These are phyloP conservation scores for Blastocystis sp. DNA, from an alignment of 352 stramenopile species.

Conservation along the genomic window DNA sequence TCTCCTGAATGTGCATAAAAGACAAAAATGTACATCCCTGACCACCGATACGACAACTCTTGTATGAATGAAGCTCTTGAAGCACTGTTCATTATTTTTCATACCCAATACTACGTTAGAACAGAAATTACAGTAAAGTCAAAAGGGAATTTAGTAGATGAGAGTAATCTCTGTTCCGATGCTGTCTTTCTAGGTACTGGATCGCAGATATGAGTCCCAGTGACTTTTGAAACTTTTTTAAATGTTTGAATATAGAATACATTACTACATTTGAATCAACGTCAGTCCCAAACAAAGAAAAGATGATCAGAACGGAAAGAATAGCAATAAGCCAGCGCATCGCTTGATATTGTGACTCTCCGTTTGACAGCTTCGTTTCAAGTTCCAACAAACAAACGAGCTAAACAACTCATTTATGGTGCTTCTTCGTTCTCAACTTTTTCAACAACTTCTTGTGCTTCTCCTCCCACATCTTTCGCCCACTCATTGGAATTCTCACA, in stretches of 20 bases:
- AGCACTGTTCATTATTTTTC: not conserved
- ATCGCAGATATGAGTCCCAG: too few species aligned
- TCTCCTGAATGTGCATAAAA: not conserved
- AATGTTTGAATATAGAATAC: too few species aligned
- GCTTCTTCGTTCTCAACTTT: not conserved
- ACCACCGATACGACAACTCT: not conserved
- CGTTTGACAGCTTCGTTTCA: too few species aligned
- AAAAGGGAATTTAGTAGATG: not conserved
- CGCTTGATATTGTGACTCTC: too few species aligned
- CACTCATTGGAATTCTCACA: constrained; percentile 77
- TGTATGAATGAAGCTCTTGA: not conserved
- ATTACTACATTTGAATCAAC: too few species aligned
- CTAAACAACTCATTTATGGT: constrained; percentile 1
- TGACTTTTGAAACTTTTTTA: too few species aligned
- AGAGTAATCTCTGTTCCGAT: too few species aligned
- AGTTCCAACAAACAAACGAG: not conserved
- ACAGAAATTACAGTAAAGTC: constrained; percentile 6
- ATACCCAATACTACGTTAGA: not conserved
- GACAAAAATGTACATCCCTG: not conserved
- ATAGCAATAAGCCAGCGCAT: too few species aligned
- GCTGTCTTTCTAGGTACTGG: too few species aligned
- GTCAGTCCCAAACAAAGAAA: too few species aligned
- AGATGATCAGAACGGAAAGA: too few species aligned
- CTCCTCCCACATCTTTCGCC: constrained; percentile 88
- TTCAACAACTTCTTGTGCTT: constrained; percentile 75